Conservation (phyloP, 1,284 basidiomycete genomes). For the Meripilus lineatus region DNA sequence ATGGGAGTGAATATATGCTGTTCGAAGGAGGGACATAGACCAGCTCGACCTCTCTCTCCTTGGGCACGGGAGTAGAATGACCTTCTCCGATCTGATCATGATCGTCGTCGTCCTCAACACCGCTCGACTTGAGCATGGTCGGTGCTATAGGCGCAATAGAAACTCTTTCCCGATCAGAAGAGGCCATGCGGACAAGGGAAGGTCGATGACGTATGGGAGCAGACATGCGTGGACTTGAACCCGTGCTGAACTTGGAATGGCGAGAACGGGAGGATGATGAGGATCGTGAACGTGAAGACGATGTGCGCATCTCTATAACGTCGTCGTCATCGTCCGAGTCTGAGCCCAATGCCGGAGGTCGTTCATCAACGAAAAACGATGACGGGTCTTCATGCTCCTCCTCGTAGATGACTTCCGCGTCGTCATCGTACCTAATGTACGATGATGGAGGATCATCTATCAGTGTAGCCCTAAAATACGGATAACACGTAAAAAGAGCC, state of each 20-base stretch:
- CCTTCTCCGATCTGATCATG: constrained; percentile 20
- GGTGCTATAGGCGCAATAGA: constrained; percentile 96
- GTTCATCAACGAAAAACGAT: constrained; percentile 28
- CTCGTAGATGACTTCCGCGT: constrained; percentile 45
- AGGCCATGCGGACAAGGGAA: constrained; percentile 31
- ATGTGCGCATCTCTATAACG: constrained; percentile 58
- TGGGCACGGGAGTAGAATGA: constrained; percentile 11
- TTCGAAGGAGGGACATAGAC: constrained; percentile 69
- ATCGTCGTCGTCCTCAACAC: constrained; percentile 38
- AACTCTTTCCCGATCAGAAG: constrained; percentile 53
- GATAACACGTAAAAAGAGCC: constrained; percentile 4
- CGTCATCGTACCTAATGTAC: constrained; percentile 53
- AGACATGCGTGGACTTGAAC: constrained; percentile 12
- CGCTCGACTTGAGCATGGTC: constrained; percentile 83
- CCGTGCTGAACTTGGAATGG: constrained; percentile 11
- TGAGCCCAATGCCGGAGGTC: constrained; percentile 26
- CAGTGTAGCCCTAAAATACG: constrained; percentile 8
- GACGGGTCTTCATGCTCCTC: constrained; percentile 28
- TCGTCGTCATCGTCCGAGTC: constrained; percentile 54
- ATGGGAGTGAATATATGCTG: constrained; percentile 37
- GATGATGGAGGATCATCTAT: constrained; percentile 6
- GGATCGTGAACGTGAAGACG: constrained; percentile 32
- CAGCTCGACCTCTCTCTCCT: constrained; percentile 48
- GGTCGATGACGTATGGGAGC: constrained; percentile 20
- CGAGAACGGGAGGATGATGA: constrained; percentile 35